Evolutionary conservation across 73 alveolate genomes (phyloP).

Genomic region (Paramecium sexaurelia): DNA sequence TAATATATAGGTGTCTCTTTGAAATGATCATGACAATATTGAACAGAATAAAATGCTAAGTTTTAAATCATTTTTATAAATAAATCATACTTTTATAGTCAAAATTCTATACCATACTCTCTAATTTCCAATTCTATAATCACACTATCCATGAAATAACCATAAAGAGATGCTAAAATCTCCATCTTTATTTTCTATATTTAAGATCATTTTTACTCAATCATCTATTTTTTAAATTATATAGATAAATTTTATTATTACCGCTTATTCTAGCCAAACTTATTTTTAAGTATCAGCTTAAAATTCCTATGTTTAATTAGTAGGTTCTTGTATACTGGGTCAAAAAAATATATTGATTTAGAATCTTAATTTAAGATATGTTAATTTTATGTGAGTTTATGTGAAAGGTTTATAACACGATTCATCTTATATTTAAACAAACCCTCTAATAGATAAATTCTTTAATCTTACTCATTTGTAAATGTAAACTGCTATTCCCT

Average conservation of each 20-base stretch:
- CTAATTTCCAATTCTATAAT: neutral
- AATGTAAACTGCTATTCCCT: neutral
- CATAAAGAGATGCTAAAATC: neutral
- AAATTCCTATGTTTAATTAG: neutral
- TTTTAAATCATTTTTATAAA: constrained; percentile 5
- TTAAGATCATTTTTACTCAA: neutral
- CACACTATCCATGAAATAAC: constrained; percentile 15
- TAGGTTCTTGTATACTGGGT: neutral
- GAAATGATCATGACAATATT: neutral
- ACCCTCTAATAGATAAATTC: neutral
- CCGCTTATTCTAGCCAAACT: neutral
- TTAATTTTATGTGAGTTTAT: neutral
- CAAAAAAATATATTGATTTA: neutral
- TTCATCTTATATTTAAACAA: neutral
- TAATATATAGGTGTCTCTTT: neutral
- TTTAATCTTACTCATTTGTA: neutral
- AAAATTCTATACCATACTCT: neutral
- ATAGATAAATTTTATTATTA: neutral
- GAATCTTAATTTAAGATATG: neutral
- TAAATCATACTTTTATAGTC: constrained; percentile 17
- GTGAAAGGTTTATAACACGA: neutral
- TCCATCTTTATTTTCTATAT: neutral
- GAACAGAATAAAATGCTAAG: neutral
- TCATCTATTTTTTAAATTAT: neutral
- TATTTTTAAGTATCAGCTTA: neutral